These are phyloP conservation scores for Didymella glomerata DNA, from an alignment of 2,329 filamentous ascomycete genomes.

Conservation along the genomic window DNA sequence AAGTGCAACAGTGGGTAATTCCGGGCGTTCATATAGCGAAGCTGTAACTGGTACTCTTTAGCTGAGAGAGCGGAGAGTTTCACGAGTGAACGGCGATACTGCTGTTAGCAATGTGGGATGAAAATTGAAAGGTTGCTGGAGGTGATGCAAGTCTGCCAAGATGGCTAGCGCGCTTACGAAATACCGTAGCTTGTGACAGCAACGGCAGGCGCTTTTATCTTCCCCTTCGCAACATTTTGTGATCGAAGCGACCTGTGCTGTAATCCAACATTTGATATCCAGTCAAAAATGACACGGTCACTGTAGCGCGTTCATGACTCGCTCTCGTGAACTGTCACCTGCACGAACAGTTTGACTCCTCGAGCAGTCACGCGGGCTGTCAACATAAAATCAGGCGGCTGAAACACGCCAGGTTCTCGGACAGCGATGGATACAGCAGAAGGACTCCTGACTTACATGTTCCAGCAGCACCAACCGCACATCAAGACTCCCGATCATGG, in stretches of 20 bases:
- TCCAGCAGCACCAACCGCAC: neutral
- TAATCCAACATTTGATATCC: neutral
- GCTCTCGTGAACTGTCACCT: neutral
- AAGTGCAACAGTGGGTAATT: slow-evolving; percentile 44
- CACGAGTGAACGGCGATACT: neutral
- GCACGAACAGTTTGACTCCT: neutral
- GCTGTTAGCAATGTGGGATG: neutral
- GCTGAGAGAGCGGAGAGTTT: neutral
- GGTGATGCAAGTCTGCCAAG: neutral
- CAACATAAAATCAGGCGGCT: neutral
- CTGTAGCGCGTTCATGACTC: neutral
- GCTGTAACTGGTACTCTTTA: slow-evolving; percentile 6
- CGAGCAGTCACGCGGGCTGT: neutral
- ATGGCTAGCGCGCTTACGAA: neutral
- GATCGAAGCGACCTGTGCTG: neutral
- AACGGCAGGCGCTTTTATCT: neutral
- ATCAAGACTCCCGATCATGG: neutral
- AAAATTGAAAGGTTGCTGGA: neutral
- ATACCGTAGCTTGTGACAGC: neutral
- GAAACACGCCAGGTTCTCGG: neutral
- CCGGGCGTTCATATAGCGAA: slow-evolving; percentile 32
- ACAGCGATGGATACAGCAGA: neutral
- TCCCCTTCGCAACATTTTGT: neutral
- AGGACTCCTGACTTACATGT: neutral
- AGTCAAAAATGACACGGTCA: neutral